Evolutionary conservation across 768 basidiomycete genomes (phyloP), one percentile per base, ranked within the genome.

Genomic region (Lactarius psammicola): DNA sequence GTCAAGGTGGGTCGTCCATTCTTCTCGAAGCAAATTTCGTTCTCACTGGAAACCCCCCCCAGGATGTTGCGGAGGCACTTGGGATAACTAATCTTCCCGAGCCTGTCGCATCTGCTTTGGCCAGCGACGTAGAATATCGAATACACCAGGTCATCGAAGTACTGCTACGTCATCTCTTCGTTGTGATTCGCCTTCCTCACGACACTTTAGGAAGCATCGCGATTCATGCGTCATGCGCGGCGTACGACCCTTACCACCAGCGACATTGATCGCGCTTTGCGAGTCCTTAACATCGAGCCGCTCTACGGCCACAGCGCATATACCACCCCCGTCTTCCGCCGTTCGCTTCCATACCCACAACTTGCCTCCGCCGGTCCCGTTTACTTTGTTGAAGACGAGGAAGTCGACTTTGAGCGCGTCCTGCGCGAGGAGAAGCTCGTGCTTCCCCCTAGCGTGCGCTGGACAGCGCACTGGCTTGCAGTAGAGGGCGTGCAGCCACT

Each of bases 401-500:
- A 98, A 76, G 89, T 99, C 56, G 97, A 98, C 77, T 94, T 99
- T 71, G 92, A 95, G 73, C 92, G 88, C 60, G 87, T 95, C 11
- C 77, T 98, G 49, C 85, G 91, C 62, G 91, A 93, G 71, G 92
- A 94, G 75, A 90, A 94, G 75, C 87, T 94, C 40, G 80, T 84
- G 1, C 77, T 95, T 9, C 92, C 94, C 0, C 87, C 89, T 71
- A 89, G 88, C 49, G 87, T 92, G 62, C 86, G 82, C 70, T 95
- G 92, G 89, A 90, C 88, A 0, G 95, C 97, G 2, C 97, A 99
- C 74, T 99, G 97, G 97, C 82, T 99, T 36, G 95, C 95, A 0
- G 94, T 99, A 44, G 97, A 99, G 71, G 97, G 97, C 30, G 91
- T 99, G 15, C 97, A 98, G 72, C 95, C 96, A 0, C 84, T 94